Percentiles rank a stretch among this genome's conserved stretches.
These are phyloP conservation scores for Hyaloscypha bicolor DNA, from an alignment of 495 filamentous ascomycete genomes.

Conservation along the genomic window DNA sequence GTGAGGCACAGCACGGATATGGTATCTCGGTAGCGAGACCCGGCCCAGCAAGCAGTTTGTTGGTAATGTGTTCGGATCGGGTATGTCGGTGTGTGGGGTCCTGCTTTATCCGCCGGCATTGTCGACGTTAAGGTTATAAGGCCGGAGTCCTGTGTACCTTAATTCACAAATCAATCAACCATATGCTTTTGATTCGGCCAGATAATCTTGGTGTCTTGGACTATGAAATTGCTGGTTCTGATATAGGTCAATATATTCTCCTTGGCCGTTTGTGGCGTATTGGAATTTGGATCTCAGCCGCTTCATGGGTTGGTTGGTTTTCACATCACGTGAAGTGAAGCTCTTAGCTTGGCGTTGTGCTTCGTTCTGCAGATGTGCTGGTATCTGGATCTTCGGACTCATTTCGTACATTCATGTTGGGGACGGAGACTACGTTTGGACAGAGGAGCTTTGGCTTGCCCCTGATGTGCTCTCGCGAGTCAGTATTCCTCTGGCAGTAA, in stretches of 20 bases:
- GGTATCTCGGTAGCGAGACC: neutral
- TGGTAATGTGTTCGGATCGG: neutral
- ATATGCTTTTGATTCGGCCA: neutral
- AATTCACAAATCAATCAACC: neutral
- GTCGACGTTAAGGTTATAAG: neutral
- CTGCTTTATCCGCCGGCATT: neutral
- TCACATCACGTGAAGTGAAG: neutral
- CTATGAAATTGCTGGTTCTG: neutral
- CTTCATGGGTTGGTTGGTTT: neutral
- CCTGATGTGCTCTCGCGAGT: no score
- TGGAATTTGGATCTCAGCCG: neutral
- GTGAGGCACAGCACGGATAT: no score
- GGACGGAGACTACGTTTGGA: no score
- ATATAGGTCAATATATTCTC: no score
- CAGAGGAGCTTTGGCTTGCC: no score
- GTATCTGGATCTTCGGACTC: no score
- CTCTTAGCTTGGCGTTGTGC: neutral
- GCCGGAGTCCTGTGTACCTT: neutral
- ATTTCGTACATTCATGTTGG: no score
- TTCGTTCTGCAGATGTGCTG: no score
- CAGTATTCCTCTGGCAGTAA: no score
- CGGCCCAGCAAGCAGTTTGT: neutral
- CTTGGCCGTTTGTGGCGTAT: neutral
- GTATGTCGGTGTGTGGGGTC: neutral
- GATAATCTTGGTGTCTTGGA: neutral